A percentile compares a stretch with the other conserved stretches of the same genome.
These are phyloP conservation scores for Ophiostoma populinum DNA, from an alignment of 2,329 filamentous ascomycete genomes.

Conservation along the genomic window DNA sequence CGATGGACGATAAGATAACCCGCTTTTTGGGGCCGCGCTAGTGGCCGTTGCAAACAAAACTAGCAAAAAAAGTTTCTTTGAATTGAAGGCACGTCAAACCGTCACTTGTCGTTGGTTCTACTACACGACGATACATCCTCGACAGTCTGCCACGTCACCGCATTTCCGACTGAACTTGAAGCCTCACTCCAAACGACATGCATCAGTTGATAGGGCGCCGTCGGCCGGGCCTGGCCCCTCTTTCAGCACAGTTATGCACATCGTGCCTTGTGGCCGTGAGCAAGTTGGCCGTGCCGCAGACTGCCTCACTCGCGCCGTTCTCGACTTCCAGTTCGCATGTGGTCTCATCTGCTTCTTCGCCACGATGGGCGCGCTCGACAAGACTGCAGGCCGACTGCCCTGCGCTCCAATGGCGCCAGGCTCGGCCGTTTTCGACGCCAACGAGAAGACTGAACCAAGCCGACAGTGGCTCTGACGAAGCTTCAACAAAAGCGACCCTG, in stretches of 20 bases:
- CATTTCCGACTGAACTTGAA: no score
- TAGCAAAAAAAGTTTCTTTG: no score
- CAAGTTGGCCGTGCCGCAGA: background rate
- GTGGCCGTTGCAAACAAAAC: no score
- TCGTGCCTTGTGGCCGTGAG: background rate
- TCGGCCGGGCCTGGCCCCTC: background rate
- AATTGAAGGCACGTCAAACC: no score
- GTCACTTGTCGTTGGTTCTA: no score
- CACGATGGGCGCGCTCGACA: background rate
- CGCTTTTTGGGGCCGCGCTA: no score
- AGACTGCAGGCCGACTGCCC: background rate
- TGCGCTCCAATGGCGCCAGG: background rate
- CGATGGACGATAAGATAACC: no score
- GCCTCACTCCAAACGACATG: no score
- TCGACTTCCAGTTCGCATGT: background rate
- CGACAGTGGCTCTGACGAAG: background rate
- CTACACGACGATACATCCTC: no score
- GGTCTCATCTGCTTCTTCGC: no score
- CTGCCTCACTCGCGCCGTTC: background rate
- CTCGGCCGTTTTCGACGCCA: constrained; percentile 1
- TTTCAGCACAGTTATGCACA: constrained; percentile 4
- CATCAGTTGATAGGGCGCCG: constrained; percentile 3
- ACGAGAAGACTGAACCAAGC: background rate
- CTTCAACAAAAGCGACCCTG: background rate
- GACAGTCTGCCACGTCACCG: no score